Evolutionary conservation across 2,329 filamentous ascomycete species (phyloP), one percentile per base, ranked within the genome.

Genomic region (Aureobasidium vineae): DNA sequence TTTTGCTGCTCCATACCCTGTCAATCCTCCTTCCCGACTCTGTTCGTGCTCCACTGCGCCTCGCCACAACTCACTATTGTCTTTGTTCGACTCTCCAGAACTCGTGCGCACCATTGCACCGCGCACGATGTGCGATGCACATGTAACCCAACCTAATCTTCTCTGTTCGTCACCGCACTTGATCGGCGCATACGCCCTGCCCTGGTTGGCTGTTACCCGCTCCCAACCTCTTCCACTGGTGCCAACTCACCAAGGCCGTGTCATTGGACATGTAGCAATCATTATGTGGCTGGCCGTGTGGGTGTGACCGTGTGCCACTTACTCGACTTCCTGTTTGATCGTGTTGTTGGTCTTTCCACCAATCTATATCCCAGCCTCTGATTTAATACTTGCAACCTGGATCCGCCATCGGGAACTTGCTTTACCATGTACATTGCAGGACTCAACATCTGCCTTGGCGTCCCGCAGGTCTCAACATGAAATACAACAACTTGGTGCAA

Each of bases 91-190:
- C 15, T 49, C 13, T 4, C 52, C 61, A 43, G 26, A 53, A 16
- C 23, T 28, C 49, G 23, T 38, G 49, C 36, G 28, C 16, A 31
- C 21, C 31, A 36, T 36, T 21, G 40, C 54, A 28, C 36, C 16
- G 45, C 21, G 45, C 45, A 15, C 28, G 6, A 38, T 54, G 45
- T 52, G 47, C 16, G 26, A 47, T 54, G 47, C 49, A 64, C 61
- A 43, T 64, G 49, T 45, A 64, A 53, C 61, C 47, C 60, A 52
- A 63, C 61, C 38, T 53, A 61, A 61, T 49, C 41, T 61, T 49
- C 21, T 31, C 41, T 61, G 38, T 54, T 53, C 61, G 49, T 64
- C 49, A 54, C 61, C 49, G 61, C 61, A 64, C 61, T 53, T 54
- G 47, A 63, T 63, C 59, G 59, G 38, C 59, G 21, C 45, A 41